These are phyloP conservation scores for Inonotus hispidus DNA, from an alignment of 1,284 basidiomycete species.

Conservation along the genomic window DNA sequence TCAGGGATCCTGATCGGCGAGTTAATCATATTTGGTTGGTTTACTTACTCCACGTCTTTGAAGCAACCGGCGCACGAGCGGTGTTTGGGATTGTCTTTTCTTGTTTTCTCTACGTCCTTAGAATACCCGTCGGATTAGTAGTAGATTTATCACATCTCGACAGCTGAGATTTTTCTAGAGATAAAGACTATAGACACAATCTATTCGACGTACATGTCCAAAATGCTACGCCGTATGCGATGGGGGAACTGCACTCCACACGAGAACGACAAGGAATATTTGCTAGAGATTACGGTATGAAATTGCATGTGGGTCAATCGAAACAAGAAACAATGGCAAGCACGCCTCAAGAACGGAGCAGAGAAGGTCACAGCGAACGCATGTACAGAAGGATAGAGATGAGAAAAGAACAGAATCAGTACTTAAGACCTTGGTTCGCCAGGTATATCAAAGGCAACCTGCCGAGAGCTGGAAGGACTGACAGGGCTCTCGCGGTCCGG, in stretches of 20 bases:
- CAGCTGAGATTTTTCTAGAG: neutral
- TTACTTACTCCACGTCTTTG: slow-evolving; percentile 29
- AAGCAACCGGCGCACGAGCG: slow-evolving; percentile 25
- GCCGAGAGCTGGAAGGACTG: slow-evolving; percentile 1
- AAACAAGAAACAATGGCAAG: neutral
- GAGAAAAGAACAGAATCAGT: neutral
- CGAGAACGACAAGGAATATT: neutral
- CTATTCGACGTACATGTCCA: neutral
- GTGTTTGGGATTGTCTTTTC: slow-evolving; percentile 18
- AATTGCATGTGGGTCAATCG: neutral
- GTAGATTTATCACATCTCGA: slow-evolving; percentile 13
- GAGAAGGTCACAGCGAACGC: neutral
- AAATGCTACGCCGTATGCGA: neutral
- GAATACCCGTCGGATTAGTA: slow-evolving; percentile 2
- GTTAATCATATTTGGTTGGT: slow-evolving; percentile 22
- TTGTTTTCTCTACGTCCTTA: slow-evolving; percentile 17
- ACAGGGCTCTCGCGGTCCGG: slow-evolving; percentile 7
- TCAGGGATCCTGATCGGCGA: slow-evolving; percentile 25
- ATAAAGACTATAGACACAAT: neutral
- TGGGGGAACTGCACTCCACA: neutral
- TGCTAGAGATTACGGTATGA: neutral
- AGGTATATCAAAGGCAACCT: slow-evolving; percentile 17
- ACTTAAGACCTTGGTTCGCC: slow-evolving; percentile 8
- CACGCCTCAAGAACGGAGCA: neutral
- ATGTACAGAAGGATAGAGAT: neutral